Base-by-base conservation (phyloP, 805 yeast genomes). In the Candida maris region DNA sequence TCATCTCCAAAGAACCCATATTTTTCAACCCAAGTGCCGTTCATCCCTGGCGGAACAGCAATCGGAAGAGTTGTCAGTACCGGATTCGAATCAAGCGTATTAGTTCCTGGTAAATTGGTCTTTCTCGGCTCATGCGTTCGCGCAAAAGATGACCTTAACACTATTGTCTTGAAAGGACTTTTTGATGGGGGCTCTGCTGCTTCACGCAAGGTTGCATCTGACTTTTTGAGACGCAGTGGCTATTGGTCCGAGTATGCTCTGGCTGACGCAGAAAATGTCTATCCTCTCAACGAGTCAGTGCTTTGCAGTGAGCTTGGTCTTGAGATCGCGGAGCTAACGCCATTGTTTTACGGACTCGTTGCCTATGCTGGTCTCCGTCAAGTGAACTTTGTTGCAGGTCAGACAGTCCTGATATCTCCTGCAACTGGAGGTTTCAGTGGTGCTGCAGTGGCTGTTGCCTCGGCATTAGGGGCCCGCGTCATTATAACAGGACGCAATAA, bases 381-480 rank as follows among this genome's bases (percentile, higher is more conserved):
- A n/a, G 19, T 39, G 13, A 38, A 20, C 13, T 19, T 39, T 9
- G 22, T 19, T 9, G 27, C 39, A 8, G 44, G 44, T 5, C 34
- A 39, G 26, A 39, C 39, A 12, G 15, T 39, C 13, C 25, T 29
- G 12, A 20, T 39, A 9, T 32, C 37, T 3, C 44, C 44, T 3
- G 37, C 44, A 10, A 35, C 39, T 4, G 44, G 44, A 4, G 13
- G 17, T 16, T 39, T 39, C 21, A 35, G 39, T 28, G 38, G 44
- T 12, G 34, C 39, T 31, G 39, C 39, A 9, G 39, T 39, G 12
- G 39, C 44, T 4, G 28, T 39, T 12, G 44, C 44, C 14, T 28
- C 44, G n/a, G 30, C 39, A 5, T 18, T 39, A 37, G 43, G 43
- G 2, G 43, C 43, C 12, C 22, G 34, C 3, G 43, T 39, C 15